Base-by-base conservation (phyloP, 805 yeast genomes). In the Candida michaelii region DNA sequence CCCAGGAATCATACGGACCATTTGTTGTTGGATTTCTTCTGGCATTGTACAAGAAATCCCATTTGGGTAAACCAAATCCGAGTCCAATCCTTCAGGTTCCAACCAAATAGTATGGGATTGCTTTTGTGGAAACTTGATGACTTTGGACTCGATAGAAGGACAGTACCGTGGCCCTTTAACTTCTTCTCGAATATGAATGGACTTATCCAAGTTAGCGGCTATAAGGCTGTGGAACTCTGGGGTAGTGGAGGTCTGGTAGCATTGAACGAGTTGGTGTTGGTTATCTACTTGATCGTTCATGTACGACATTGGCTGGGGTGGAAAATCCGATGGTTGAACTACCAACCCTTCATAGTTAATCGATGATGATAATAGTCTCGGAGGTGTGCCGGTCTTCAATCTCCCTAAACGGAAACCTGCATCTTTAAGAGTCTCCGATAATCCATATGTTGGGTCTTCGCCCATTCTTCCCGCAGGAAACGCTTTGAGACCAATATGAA, bases 41-140 rank as follows among this genome's bases (percentile, higher is more conserved):
- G 99, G 99, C 95, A 93, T 85, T 0, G 99, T 89, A 54, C 90
- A 85, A 2, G 96, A 87, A 13, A 93, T 88, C 12, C 99, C 99
- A 56, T 91, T 93, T 0, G 99, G 99, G 58, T 93, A 93, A 10
- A 93, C 84, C n/a, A 87, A 67, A 56, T 88, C 83, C 0, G 91
- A 79, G 53, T 87, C 84, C 13, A 90, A 66, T 0, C 99, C 99
- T 61, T 93, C 99, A 0, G 97, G 98, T 62, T 93, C 99, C 6
- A 93, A 68, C 99, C 99, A 93, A 3, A 93, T 80, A 43, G 83
- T 75, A 59, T 93, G 99, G 0, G 80, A 68, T 3, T 73, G 66
- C 56, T 86, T 90, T 35, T 85, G 85, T 2, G 87, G 72, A 58
- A 93, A 93, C 49, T 89, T 76, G 30, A 85, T 76, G 21, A 93